A percentile compares a stretch with the other conserved stretches of the same genome.
These are phyloP conservation scores for Chlorella sp. DNA, from an alignment of 139 green algal species.

Conservation along the genomic window DNA sequence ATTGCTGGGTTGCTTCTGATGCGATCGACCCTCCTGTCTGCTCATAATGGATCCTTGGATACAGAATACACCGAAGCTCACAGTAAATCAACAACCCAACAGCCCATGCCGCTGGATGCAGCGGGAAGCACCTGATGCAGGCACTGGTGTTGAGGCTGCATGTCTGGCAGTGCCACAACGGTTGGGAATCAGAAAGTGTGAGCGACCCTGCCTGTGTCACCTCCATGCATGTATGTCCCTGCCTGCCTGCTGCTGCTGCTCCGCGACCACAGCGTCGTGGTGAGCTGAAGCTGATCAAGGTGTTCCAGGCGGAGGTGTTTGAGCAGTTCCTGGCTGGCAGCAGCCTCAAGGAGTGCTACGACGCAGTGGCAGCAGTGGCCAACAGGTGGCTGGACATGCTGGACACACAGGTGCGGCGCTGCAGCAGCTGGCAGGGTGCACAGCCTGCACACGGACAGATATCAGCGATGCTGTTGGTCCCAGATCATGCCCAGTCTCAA, in stretches of 20 bases:
- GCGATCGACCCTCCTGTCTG: no score
- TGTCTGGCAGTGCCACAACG: no score
- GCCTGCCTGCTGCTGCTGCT: constrained; percentile 50
- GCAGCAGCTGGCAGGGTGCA: background rate
- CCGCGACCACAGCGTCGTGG: constrained; percentile 94
- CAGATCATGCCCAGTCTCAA: background rate
- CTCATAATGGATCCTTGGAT: no score
- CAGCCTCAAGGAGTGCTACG: constrained; percentile 88
- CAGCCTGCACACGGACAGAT: no score
- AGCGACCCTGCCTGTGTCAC: background rate
- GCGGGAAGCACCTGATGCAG: no score
- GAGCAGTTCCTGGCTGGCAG: constrained; percentile 83
- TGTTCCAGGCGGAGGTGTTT: constrained; percentile 96
- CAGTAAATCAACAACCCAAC: no score
- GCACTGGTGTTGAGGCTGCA: no score
- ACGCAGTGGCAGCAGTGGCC: constrained; percentile 81
- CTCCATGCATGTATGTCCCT: background rate
- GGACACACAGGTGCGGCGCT: constrained; percentile 62
- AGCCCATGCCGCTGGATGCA: no score
- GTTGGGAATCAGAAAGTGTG: no score
- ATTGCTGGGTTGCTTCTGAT: no score
- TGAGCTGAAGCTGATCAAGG: constrained; percentile 98
- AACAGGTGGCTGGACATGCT: constrained; percentile 98
- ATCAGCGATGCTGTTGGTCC: no score
- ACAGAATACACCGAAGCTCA: no score